Evolutionary conservation across 805 yeast species (phyloP).

Genomic region (Zygosaccharomyces pseudorouxii): DNA sequence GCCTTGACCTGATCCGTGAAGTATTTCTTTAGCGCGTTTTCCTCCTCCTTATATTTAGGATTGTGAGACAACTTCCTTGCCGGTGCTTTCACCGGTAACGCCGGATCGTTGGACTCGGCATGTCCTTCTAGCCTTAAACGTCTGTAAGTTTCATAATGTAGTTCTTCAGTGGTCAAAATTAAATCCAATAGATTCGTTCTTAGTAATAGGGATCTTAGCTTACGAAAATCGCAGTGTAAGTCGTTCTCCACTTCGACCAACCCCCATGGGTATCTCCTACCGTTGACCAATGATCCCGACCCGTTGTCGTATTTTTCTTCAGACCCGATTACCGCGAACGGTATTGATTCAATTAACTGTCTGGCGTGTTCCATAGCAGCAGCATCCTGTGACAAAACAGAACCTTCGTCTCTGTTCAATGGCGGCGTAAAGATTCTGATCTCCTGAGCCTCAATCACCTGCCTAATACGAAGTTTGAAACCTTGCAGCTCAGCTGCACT

Average conservation of each 20-base stretch:
- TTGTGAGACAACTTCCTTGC: slow-evolving; percentile 57
- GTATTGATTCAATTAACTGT: slow-evolving; percentile 77
- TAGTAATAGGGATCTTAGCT: slow-evolving; percentile 69
- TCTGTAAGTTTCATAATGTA: slow-evolving; percentile 79
- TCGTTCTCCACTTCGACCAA: slow-evolving; percentile 84
- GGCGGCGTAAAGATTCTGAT: slow-evolving; percentile 83
- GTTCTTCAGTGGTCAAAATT: slow-evolving; percentile 70
- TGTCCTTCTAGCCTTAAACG: slow-evolving; percentile 58
- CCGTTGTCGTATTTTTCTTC: slow-evolving; percentile 63
- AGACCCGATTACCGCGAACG: slow-evolving; percentile 78
- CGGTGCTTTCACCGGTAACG: slow-evolving; percentile 38
- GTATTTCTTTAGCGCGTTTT: slow-evolving; percentile 85
- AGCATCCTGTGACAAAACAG: slow-evolving; percentile 41
- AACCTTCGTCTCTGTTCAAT: slow-evolving; percentile 41
- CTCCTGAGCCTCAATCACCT: slow-evolving; percentile 77
- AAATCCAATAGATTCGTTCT: slow-evolving; percentile 83
- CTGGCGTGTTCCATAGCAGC: slow-evolving; percentile 78
- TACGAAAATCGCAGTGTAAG: slow-evolving; percentile 77
- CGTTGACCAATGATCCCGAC: slow-evolving; percentile 63
- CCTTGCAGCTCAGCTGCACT: slow-evolving; percentile 62
- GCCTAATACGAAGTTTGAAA: slow-evolving; percentile 73
- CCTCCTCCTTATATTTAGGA: slow-evolving; percentile 95
- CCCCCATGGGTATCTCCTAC: slow-evolving; percentile 91
- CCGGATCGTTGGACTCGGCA: slow-evolving; percentile 27
- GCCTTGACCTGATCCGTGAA: slow-evolving; percentile 96